Evolutionary conservation across 768 basidiomycete genomes (phyloP).

Genomic region (Lactarius pseudohatsudake): DNA sequence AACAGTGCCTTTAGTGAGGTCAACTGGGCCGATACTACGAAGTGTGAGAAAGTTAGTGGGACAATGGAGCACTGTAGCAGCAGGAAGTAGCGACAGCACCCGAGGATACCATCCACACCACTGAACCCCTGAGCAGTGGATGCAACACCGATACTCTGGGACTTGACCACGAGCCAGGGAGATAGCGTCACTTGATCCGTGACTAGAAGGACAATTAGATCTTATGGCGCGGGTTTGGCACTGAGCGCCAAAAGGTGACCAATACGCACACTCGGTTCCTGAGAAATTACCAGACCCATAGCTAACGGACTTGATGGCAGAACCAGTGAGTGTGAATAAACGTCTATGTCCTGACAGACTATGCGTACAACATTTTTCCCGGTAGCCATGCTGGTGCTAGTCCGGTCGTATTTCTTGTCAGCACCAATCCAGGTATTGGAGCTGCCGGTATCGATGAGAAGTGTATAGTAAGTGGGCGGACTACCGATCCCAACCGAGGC

Average conservation of each 20-base stretch:
- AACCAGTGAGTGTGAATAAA: slow-evolving; percentile 51
- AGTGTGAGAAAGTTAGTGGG: slow-evolving; percentile 6
- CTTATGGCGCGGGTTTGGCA: not conserved
- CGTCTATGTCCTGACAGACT: slow-evolving; percentile 21
- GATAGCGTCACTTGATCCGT: slow-evolving; percentile 20
- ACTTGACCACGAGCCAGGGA: slow-evolving; percentile 28
- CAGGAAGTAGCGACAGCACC: slow-evolving; percentile 33
- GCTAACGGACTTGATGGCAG: slow-evolving; percentile 38
- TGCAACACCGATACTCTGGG: slow-evolving; percentile 43
- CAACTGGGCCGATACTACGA: slow-evolving; percentile 49
- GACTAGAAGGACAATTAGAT: slow-evolving; percentile 1
- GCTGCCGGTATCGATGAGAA: slow-evolving; percentile 62
- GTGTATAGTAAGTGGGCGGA: slow-evolving; percentile 48
- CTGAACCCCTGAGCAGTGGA: slow-evolving; percentile 31
- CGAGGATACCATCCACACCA: slow-evolving; percentile 51
- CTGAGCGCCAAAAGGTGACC: slow-evolving; percentile 39
- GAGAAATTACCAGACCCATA: slow-evolving; percentile 25
- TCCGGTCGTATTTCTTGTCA: slow-evolving; percentile 44
- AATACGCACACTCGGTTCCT: slow-evolving; percentile 28
- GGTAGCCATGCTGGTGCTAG: slow-evolving; percentile 47
- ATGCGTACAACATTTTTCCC: slow-evolving; percentile 37
- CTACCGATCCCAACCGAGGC: slow-evolving; percentile 51
- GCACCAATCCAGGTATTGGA: slow-evolving; percentile 62
- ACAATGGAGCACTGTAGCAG: not conserved
- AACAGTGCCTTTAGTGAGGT: slow-evolving; percentile 51